Evolutionary conservation across 306 rosid species (phyloP), one percentile per base, ranked within the genome.

Genomic region (Rosa chinensis): DNA sequence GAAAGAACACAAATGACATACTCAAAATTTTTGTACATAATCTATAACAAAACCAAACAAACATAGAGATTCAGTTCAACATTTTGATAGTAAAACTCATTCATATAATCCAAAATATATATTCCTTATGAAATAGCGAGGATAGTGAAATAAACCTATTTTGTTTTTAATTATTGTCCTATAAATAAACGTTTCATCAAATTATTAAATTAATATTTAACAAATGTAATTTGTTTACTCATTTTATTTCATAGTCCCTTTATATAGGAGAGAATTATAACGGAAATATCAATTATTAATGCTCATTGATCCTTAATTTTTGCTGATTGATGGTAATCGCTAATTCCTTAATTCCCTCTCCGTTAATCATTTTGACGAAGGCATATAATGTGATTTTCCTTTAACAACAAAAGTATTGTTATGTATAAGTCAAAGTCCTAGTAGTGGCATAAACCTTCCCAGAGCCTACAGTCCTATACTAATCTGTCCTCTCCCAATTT

Each of bases 401-500:
- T 25, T 25, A 23, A 25, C 10, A 23, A n/a, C 37, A 32, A 32
- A 32, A 32, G 37, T 32, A 32, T 32, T 32, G 37, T 32, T 2
- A 50, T 16, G 12, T 28, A n/a, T 11, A 55, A 2, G 70, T 66
- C 70, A 75, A 75, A 75, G 76, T 42, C 68, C 47, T 23, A 28
- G 7, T 21, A 44, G 59, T 80, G 52, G 75, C 62, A 43, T 25
- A 40, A 10, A 16, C 68, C 72, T 42, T 63, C 43, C 32, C 55
- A 37, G 67, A 28, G 32, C 37, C 37, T 32, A 2, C 35, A 32
- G 68, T 39, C 16, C 40, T 73, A 56, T 37, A 35, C 84, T 52
- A 75, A 45, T 58, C 56, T 70, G 81, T 66, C 78, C 5, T 70
- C 39, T 49, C 68, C 69, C 74, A 49, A 42, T 70, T 35, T 56